These are phyloP conservation scores for Cordia subcordata DNA, from an alignment of 257 asterid species.

Conservation along the genomic window DNA sequence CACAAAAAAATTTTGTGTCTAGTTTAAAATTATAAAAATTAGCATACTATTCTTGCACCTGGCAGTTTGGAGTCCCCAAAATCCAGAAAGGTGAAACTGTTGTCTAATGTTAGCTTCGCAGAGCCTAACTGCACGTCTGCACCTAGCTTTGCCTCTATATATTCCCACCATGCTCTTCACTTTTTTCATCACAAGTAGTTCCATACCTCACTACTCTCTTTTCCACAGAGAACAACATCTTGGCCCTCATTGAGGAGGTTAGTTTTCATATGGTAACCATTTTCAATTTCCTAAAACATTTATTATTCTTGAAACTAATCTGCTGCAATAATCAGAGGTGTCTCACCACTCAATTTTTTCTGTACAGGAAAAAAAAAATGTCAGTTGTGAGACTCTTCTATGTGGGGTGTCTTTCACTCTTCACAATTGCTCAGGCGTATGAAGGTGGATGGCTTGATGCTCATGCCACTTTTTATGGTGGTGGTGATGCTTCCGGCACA, in stretches of 20 bases:
- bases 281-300: not conserved
- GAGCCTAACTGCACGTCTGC: not conserved
- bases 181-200: constrained; percentile 7
- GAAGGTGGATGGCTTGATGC: constrained; percentile 55
- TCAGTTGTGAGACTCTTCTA: constrained; percentile 8
- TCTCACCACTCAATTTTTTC: not conserved
- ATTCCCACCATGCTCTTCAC: constrained; percentile 5
- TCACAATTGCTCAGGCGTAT: constrained; percentile 20
- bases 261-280: not conserved
- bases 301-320: not conserved
- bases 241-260: not conserved
- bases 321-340: too few relatives aligned
- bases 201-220: not conserved
- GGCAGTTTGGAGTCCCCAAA: constrained; percentile 4
- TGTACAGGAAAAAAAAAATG: constrained; percentile 19
- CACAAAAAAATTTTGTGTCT: too few relatives aligned
- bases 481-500: constrained; percentile 63
- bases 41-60: constrained; percentile 14
- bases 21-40: too few relatives aligned
- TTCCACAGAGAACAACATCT: not conserved
- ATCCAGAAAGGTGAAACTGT: not conserved
- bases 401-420: constrained; percentile 14
- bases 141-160: constrained; percentile 3
- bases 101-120: not conserved
- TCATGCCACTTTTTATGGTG: constrained; percentile 66